Base-by-base conservation (phyloP, 345 rosid species). In the Cardamine occulta region DNA sequence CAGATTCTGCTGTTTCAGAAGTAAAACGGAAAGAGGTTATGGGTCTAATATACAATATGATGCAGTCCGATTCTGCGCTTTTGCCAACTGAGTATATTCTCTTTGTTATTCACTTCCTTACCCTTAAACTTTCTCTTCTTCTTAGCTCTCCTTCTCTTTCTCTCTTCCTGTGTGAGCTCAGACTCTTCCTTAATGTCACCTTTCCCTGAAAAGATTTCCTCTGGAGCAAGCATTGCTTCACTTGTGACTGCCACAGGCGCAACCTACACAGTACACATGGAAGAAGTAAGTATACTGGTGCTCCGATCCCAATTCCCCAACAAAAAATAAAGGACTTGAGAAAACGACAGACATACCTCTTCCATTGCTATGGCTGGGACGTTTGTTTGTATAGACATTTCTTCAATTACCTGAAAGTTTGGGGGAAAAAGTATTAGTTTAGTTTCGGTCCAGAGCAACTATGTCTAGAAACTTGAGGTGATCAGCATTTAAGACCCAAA, bases 181-280 rank as follows among this genome's bases (percentile, higher is more conserved):
- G 87, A 59, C 79, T 89, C 98, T 68, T 90, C 99, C 83, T 92
- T 90, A 37, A 95, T 75, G 37, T 90, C 80, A 66, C 98, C 94
- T 87, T 86, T 90, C 59, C 97, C 94, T 1, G 81, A 52, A 83
- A 90, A 95, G 28, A 92, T 86, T 80, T 92, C 99, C 82, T 95
- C 96, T 9, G 98, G 99, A 57, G 98, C 99, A 79, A 92, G 88
- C 98, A 95, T 92, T 77, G 98, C 91, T 12, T 97, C 97, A 88
- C 89, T 98, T 31, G 97, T 90, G 55, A 93, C 88, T 32, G 96
- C 94, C 85, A 90, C 21, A 17, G 99, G 99, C 55, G 99, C 97
- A 89, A 88, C 88, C 97, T 76, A 69, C 69, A 52, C 52, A 64
- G 40, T 84, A 75, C 47, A 57, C 80, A 77, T 4, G 34, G 75